A percentile compares a stretch with the other conserved stretches of the same genome.
Conservation (phyloP, 768 basidiomycete genomes). For the Trametes elegans region DNA sequence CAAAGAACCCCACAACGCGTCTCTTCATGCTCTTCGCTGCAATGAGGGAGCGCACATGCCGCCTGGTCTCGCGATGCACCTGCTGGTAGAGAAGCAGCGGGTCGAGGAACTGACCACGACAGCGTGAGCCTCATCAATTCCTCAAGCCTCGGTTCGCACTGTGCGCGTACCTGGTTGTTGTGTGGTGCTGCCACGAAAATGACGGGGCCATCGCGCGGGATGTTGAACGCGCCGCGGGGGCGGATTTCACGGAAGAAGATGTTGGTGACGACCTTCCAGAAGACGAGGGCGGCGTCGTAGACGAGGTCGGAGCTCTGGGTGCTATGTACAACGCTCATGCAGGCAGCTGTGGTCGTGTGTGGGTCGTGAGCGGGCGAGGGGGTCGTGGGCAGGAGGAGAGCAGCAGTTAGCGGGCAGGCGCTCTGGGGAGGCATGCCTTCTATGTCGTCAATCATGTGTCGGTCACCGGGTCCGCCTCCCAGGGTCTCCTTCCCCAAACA, state of each 20-base stretch:
- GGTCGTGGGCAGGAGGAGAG: slow-evolving; percentile 3
- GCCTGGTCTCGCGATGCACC: slow-evolving; percentile 78
- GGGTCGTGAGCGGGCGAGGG: not conserved
- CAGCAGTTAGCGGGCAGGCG: not conserved
- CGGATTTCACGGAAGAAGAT: slow-evolving; percentile 97
- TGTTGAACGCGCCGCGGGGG: slow-evolving; percentile 91
- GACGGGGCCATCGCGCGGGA: slow-evolving; percentile 85
- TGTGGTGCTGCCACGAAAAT: slow-evolving; percentile 41
- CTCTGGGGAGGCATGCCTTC: not conserved
- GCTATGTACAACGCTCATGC: slow-evolving; percentile 10
- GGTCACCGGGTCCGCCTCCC: not conserved
- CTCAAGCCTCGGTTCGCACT: too few species aligned
- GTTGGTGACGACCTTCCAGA: slow-evolving; percentile 83
- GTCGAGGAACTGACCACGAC: slow-evolving; percentile 74
- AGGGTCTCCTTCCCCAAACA: slow-evolving; percentile 1
- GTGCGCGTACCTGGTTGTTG: slow-evolving; percentile 27
- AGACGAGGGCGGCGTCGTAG: slow-evolving; percentile 78
- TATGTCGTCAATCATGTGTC: slow-evolving; percentile 16
- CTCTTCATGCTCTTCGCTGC: slow-evolving; percentile 89
- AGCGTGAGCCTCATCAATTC: not conserved
- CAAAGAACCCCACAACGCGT: slow-evolving; percentile 76
- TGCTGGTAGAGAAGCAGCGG: slow-evolving; percentile 76
- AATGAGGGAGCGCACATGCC: slow-evolving; percentile 82
- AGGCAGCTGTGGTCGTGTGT: not conserved
- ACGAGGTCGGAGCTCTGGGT: slow-evolving; percentile 26